phyloP scores from a whole-genome alignment of 2,329 filamentous ascomycete species.

The Hymenoscyphus infarciens region DNA sequence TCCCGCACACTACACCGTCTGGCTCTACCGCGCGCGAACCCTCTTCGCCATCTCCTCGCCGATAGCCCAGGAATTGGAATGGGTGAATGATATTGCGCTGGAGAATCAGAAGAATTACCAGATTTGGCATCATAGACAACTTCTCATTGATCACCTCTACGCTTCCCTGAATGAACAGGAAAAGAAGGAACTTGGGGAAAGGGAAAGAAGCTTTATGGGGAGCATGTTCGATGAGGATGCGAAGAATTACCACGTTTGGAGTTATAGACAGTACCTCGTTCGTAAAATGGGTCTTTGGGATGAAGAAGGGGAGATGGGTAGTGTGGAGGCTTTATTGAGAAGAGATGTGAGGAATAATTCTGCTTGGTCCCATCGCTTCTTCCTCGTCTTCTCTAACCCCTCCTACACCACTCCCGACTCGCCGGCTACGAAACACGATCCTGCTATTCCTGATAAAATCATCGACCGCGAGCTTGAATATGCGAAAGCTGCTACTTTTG shows the following conservation, averaged over 20 bases:
- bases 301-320: slow-evolving; percentile 59
- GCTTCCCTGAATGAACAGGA: slow-evolving; percentile 52
- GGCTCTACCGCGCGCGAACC: slow-evolving; percentile 87
- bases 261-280: slow-evolving; percentile 75
- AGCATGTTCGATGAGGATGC: slow-evolving; percentile 80
- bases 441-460: slow-evolving; percentile 56
- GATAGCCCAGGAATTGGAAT: slow-evolving; percentile 60
- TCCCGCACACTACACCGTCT: slow-evolving; percentile 96
- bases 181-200: slow-evolving; percentile 54
- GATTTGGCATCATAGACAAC: slow-evolving; percentile 79
- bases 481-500: slow-evolving; percentile 66
- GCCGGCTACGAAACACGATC: slow-evolving; percentile 50
- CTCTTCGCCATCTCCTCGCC: slow-evolving; percentile 55
- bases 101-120: slow-evolving; percentile 96
- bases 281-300: slow-evolving; percentile 62
- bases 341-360: slow-evolving; percentile 92
- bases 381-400: slow-evolving; percentile 74
- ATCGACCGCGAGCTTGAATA: slow-evolving; percentile 74
- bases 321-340: slow-evolving; percentile 69
- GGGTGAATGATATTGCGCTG: slow-evolving; percentile 81
- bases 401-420: slow-evolving; percentile 44
- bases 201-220: slow-evolving; percentile 72
- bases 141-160: slow-evolving; percentile 58
- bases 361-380: slow-evolving; percentile 96
- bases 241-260: slow-evolving; percentile 99